These are phyloP conservation scores for Candida lessepsii DNA, from an alignment of 805 yeast genomes.

Conservation along the genomic window DNA sequence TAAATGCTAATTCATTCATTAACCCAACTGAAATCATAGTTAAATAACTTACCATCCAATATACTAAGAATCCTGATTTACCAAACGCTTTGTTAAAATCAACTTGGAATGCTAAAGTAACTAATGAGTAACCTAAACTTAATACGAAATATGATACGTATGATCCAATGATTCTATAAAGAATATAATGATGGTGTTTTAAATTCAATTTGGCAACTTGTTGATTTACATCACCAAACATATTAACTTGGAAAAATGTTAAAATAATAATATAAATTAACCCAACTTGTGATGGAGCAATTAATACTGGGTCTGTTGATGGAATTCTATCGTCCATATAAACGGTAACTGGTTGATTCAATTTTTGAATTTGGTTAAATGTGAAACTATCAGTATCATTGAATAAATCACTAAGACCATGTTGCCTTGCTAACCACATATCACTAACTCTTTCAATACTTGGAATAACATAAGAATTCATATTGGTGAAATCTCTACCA, in stretches of 20 bases:
- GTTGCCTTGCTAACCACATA: conserved; percentile 25
- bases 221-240: conserved; percentile 55
- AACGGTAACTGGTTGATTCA: conserved; percentile 36
- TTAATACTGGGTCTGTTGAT: conserved; percentile 44
- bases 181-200: conserved; percentile 43
- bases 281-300: conserved; percentile 75
- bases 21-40: conserved; percentile 78
- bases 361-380: conserved; percentile 16
- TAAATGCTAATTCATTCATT: conserved; percentile 63
- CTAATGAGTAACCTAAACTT: conserved; percentile 56
- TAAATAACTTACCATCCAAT: conserved; percentile 67
- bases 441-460: conserved; percentile 37
- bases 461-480: conserved; percentile 43
- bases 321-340: conserved; percentile 49
- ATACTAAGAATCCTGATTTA: conserved; percentile 66
- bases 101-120: conserved; percentile 68
- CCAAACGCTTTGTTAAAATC: conserved; percentile 60
- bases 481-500: conserved; percentile 58
- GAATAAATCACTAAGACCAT: conserved; percentile 22
- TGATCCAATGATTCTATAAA: conserved; percentile 52
- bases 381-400: conserved; percentile 6
- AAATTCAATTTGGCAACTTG: conserved; percentile 44
- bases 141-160: conserved; percentile 55
- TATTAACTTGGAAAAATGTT: conserved; percentile 68
- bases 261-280: conserved; percentile 68